phyloP scores from a whole-genome alignment of 495 filamentous ascomycete species.

The Symbiotaphrina buchneri region DNA sequence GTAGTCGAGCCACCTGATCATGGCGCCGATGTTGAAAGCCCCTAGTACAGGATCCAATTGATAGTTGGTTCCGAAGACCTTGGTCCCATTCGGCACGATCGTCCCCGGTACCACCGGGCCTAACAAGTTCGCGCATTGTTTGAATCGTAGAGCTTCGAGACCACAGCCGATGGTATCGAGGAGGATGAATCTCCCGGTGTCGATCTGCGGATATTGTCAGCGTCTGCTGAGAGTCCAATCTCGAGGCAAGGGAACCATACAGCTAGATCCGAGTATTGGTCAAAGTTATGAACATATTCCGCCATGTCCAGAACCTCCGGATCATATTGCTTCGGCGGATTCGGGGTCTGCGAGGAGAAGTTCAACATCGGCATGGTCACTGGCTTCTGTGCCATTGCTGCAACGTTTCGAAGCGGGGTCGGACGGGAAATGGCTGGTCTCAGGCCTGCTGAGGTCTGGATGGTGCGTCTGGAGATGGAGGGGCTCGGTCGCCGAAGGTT shows the following conservation, averaged over 20 bases:
- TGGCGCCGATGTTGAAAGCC: conserved; percentile 96
- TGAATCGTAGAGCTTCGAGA: conserved; percentile 84
- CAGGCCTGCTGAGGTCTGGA: too few relatives aligned
- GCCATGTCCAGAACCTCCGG: conserved; percentile 89
- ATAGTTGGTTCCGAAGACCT: conserved; percentile 80
- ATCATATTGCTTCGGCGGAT: too few relatives aligned
- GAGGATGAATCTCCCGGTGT: conserved; percentile 19
- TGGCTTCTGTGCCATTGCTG: too few relatives aligned
- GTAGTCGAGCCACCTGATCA: conserved; percentile 98
- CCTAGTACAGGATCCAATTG: conserved; percentile 87
- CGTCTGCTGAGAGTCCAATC: background rate
- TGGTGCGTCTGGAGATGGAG: too few relatives aligned
- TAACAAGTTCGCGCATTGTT: conserved; percentile 83
- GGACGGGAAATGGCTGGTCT: too few relatives aligned
- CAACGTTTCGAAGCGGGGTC: too few relatives aligned
- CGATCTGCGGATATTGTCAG: conserved; percentile 1
- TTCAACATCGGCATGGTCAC: too few relatives aligned
- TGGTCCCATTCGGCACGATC: conserved; percentile 77
- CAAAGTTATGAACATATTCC: conserved; percentile 76
- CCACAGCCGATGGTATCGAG: conserved; percentile 94
- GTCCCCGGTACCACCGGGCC: conserved; percentile 89
- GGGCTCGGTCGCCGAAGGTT: too few relatives aligned
- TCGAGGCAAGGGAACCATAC: conserved; percentile 19
- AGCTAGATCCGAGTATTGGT: conserved; percentile 76
- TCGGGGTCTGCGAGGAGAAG: too few relatives aligned